Conservation (phyloP, 768 basidiomycete genomes). For the Boletus tylopilopsis region DNA sequence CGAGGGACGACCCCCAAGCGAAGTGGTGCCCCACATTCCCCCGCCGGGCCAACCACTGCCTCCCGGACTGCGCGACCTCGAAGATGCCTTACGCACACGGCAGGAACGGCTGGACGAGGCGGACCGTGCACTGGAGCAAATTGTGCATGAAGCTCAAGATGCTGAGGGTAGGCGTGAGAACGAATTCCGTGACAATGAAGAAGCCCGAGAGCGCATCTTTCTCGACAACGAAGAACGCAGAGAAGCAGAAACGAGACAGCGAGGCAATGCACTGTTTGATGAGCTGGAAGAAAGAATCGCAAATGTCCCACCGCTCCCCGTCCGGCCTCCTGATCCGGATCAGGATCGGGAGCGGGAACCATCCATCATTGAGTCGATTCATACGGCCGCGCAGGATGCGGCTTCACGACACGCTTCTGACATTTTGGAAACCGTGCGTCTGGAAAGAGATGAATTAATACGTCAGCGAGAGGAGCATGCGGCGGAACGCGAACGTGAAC, state of each 20-base stretch:
- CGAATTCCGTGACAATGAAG: slow-evolving; percentile 63
- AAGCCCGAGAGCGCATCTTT: slow-evolving; percentile 60
- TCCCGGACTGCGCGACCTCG: slow-evolving; percentile 32
- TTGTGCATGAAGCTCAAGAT: slow-evolving; percentile 47
- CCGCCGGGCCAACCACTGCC: slow-evolving; percentile 14
- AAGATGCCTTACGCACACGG: slow-evolving; percentile 45
- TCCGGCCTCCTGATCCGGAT: slow-evolving; percentile 16
- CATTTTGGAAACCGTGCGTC: slow-evolving; percentile 52
- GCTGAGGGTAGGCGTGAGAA: slow-evolving; percentile 62
- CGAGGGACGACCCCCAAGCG: slow-evolving; percentile 18
- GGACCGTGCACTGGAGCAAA: slow-evolving; percentile 46
- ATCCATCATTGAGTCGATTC: slow-evolving; percentile 37
- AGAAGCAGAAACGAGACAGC: slow-evolving; percentile 49
- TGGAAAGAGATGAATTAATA: slow-evolving; percentile 57
- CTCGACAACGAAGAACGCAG: slow-evolving; percentile 55
- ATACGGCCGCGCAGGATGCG: slow-evolving; percentile 47
- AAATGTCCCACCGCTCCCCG: slow-evolving; percentile 19
- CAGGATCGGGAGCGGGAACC: slow-evolving; percentile 25
- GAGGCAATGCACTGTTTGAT: slow-evolving; percentile 21
- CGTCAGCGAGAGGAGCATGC: slow-evolving; percentile 51
- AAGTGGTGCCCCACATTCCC: slow-evolving; percentile 26
- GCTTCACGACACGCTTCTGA: slow-evolving; percentile 54
- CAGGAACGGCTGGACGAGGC: slow-evolving; percentile 55
- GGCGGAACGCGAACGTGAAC: slow-evolving; percentile 51
- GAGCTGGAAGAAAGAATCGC: slow-evolving; percentile 29